Conservation (phyloP, 2,329 filamentous ascomycete genomes). For the Penicillium sp. region DNA sequence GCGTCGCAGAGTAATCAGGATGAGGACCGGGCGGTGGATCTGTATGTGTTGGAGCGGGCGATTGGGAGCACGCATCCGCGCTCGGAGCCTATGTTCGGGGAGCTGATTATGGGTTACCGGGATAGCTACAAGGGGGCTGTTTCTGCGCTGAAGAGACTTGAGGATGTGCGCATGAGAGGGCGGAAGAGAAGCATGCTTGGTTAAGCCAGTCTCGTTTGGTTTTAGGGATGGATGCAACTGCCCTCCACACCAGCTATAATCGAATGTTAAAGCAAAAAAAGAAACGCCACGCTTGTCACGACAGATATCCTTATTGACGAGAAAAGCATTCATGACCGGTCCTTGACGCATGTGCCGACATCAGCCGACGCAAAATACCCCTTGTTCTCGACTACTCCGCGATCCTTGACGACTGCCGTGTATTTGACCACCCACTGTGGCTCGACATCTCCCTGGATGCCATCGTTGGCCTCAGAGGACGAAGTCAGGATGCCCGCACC, state of each 20-base stretch:
- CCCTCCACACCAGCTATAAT: conserved; percentile 5
- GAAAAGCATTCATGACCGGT: conserved; percentile 20
- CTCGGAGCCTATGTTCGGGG: conserved; percentile 71
- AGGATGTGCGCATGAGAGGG: conserved; percentile 90
- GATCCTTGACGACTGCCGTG: conserved; percentile 87
- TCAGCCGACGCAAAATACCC: conserved; percentile 91
- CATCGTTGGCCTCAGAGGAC: conserved; percentile 46
- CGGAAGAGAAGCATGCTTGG: conserved; percentile 97
- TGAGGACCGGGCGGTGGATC: conserved; percentile 90
- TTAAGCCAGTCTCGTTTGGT: conserved; percentile 42
- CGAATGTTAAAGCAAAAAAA: conserved; percentile 5
- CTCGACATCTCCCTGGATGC: conserved; percentile 71
- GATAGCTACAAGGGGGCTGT: conserved; percentile 71
- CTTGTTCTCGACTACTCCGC: conserved; percentile 97
- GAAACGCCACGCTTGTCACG: conserved; percentile 23
- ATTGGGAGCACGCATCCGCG: conserved; percentile 93
- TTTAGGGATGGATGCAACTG: conserved; percentile 7
- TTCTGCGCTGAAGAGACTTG: conserved; percentile 73
- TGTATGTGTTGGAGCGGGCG: conserved; percentile 92
- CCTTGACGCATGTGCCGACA: conserved; percentile 50
- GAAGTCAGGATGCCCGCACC: conserved; percentile 75
- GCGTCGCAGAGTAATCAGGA: conserved; percentile 77
- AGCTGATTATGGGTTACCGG: conserved; percentile 72
- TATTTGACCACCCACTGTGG: conserved; percentile 98
- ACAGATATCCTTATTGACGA: conserved; percentile 5